Conservation (phyloP, 2,329 filamentous ascomycete species). For the Boeremia lycopersici region DNA sequence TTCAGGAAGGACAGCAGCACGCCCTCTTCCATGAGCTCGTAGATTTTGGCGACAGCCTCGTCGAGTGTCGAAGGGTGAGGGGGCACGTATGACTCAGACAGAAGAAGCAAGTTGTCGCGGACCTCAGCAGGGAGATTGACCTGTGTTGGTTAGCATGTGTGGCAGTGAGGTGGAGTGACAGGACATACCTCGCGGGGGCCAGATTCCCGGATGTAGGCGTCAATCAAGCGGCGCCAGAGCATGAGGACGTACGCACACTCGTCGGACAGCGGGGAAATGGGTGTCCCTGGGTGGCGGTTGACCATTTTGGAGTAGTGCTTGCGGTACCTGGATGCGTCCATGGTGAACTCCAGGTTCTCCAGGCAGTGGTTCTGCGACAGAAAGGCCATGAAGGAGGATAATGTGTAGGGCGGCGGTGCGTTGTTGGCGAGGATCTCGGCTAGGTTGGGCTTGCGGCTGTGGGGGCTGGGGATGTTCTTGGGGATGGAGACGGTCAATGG, state of each 20-base stretch:
- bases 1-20: slow-evolving; percentile 92
- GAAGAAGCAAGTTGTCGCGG: slow-evolving; percentile 76
- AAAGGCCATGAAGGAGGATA: slow-evolving; percentile 94
- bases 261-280: slow-evolving; percentile 59
- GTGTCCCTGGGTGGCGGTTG: slow-evolving; percentile 55
- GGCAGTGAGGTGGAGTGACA: neutral
- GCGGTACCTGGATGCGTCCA: slow-evolving; percentile 87
- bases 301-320: slow-evolving; percentile 67
- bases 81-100: slow-evolving; percentile 66
- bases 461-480: slow-evolving; percentile 51
- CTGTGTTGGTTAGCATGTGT: slow-evolving; percentile 32
- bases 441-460: slow-evolving; percentile 72
- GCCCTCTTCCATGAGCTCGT: slow-evolving; percentile 97
- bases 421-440: slow-evolving; percentile 87
- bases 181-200: slow-evolving; percentile 44
- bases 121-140: slow-evolving; percentile 83
- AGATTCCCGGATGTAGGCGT: slow-evolving; percentile 74
- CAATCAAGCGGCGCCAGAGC: slow-evolving; percentile 86
- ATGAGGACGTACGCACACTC: slow-evolving; percentile 73
- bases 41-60: slow-evolving; percentile 83
- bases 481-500: slow-evolving; percentile 60
- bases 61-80: slow-evolving; percentile 77
- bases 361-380: slow-evolving; percentile 96
- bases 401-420: slow-evolving; percentile 85
- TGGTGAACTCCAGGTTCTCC: slow-evolving; percentile 94